Evolutionary conservation across 345 rosid genomes (phyloP), one percentile per base, ranked within the genome.

Genomic region (Atalantia buxifolia): DNA sequence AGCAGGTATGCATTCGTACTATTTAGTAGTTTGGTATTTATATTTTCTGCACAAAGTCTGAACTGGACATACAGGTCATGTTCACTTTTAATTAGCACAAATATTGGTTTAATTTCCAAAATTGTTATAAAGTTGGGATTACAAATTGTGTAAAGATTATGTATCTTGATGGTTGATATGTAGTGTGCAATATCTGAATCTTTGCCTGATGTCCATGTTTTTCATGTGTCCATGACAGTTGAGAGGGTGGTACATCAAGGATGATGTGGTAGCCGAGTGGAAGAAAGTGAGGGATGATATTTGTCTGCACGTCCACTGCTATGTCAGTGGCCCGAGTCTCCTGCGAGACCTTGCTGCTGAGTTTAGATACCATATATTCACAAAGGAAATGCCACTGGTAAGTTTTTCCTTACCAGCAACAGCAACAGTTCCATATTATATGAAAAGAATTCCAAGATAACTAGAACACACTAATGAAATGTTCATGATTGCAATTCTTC

Each of bases 221-320:
- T 25, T 3, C 18, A 66, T 53, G 59, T 64, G 53, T 50, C 28
- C 64, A 13, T 80, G 77, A 64, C 85, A 90, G 94, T 83, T 92
- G 28, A 89, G 85, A 86, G 98, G 98, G 48, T 95, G 98, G 95
- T 93, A 93, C 82, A 76, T 80, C 78, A 92, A 89, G 80, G 98
- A 95, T 75, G 98, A 95, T 77, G 95, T 95, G 78, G 93, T 93
- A 82, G 95, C 95, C 12, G 98, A 93, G 87, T 95, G 98, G 98
- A 93, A 93, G 88, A 87, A 85, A 74, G 87, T 89, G 63, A 90
- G 89, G 24, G 90, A 85, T 56, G 83, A 89, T 69, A 62, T 91
- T 82, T 78, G 89, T 28, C 89, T 95, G 66, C 92, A 91, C 71
- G 81, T 91, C 69, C 98, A 93, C 78, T 95, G 98, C 83, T 95